Percentiles rank a stretch among this genome's conserved stretches.
phyloP scores from a whole-genome alignment of 352 stramenopile genomes.

The Globisporangium spinosum region DNA sequence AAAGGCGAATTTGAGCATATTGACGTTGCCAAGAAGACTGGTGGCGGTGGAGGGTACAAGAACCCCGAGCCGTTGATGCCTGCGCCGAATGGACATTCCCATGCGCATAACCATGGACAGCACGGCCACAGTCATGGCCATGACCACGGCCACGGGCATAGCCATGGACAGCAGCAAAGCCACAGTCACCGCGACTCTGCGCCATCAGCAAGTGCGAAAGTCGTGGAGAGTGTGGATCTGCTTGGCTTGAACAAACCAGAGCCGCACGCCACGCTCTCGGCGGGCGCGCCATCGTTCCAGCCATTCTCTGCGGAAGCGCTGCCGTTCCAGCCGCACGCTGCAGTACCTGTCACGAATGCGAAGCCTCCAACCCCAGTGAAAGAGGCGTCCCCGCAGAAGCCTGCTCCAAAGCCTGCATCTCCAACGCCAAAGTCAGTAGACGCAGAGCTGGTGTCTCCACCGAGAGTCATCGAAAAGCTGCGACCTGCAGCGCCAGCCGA shows the following conservation, averaged over 20 bases:
- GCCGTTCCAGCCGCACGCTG: background rate
- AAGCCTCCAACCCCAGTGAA: conserved; percentile 16
- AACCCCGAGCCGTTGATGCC: conserved; percentile 18
- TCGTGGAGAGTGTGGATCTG: conserved; percentile 42
- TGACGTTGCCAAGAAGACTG: conserved; percentile 31
- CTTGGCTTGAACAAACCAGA: conserved; percentile 35
- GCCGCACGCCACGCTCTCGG: background rate
- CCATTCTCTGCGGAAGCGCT: conserved; percentile 4
- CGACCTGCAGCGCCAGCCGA: conserved; percentile 6
- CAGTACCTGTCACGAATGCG: background rate
- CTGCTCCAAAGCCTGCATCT: background rate
- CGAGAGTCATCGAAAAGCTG: background rate
- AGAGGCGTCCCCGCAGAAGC: background rate
- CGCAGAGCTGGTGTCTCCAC: background rate
- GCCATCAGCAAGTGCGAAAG: conserved; percentile 1
- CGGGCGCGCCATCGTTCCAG: conserved; percentile 17
- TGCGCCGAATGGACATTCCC: background rate
- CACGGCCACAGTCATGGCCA: background rate
- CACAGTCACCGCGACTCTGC: background rate
- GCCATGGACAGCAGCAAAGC: conserved; percentile 6
- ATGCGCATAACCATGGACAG: conserved; percentile 3
- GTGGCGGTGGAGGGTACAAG: conserved; percentile 16
- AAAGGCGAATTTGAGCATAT: conserved; percentile 29
- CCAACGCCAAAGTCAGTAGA: background rate
- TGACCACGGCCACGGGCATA: background rate